Evolutionary conservation across 306 rosid genomes (phyloP), one percentile per base, ranked within the genome.

Genomic region (Senna siamea): DNA sequence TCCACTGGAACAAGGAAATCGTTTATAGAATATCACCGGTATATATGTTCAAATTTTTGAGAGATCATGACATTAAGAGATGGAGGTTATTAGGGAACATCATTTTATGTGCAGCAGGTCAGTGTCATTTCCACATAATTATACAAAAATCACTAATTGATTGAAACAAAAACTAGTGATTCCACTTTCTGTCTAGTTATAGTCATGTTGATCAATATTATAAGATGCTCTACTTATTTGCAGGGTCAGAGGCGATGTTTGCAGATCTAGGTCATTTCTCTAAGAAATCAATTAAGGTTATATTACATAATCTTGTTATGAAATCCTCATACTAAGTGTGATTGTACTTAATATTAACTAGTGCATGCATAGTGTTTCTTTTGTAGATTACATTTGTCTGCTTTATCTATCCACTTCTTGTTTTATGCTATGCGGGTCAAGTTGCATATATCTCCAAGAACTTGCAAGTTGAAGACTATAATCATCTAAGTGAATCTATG

Each of bases 201-300:
- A 51, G 46, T 12, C 40, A 38, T 50, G 50, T 66, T 50, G 69
- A 51, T 79, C 74, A 15, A 40, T 19, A 72, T 18, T 38, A 43
- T 17, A 73, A 58, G 18, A 43, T 59, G 44, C 65, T 53, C 12
- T 69, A 14, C 61, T 47, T 28, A 35, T 75, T 73, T 79, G 76
- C 89, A 85, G 97, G 97, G 62, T 87, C 88, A 20, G 93, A 89
- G 78, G 92, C 95, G 52, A 87, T 91, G 92, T 91, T 87, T 76
- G 88, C 91, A 43, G 88, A 78, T 80, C 83, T 89, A 4, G 97
- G 97, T 64, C 95, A 91, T 87, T 91, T 91, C 88, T 84, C 89
- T 63, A 89, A 83, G 85, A 87, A 84, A 77, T 89, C 97, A 35
- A 87, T 91, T 57, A 85, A 91, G 88, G 97, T 87, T 19, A 76